Percentiles rank a stretch among this genome's conserved stretches.
Conservation (phyloP, 768 basidiomycete genomes). For the Tricholoma sp. region DNA sequence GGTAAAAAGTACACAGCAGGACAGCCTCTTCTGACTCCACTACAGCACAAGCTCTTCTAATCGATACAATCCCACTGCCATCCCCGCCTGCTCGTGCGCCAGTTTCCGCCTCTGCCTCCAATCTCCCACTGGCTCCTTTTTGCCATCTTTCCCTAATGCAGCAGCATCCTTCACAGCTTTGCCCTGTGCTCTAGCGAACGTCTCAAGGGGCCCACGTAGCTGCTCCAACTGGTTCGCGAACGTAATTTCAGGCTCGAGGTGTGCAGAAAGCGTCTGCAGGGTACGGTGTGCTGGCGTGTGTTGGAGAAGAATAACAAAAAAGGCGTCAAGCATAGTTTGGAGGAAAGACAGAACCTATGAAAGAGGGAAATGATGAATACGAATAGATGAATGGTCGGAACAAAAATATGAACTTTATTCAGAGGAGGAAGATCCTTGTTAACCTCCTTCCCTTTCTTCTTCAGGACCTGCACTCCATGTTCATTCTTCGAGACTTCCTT, state of each 20-base stretch:
- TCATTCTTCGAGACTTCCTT: slow-evolving; percentile 35
- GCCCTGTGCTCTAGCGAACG: slow-evolving; percentile 53
- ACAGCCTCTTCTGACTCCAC: background rate
- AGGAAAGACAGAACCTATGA: slow-evolving; percentile 53
- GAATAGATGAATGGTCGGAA: background rate
- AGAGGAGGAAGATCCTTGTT: slow-evolving; percentile 34
- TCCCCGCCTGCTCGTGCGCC: slow-evolving; percentile 45
- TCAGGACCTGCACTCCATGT: slow-evolving; percentile 34
- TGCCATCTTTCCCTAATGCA: slow-evolving; percentile 16
- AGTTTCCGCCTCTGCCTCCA: slow-evolving; percentile 51
- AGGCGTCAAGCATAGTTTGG: slow-evolving; percentile 66
- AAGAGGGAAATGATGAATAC: background rate
- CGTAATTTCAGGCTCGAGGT: slow-evolving; percentile 51
- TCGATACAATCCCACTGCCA: slow-evolving; percentile 62
- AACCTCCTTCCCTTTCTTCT: slow-evolving; percentile 18
- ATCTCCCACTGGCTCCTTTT: slow-evolving; percentile 30
- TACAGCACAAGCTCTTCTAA: slow-evolving; percentile 65
- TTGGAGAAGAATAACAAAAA: slow-evolving; percentile 63
- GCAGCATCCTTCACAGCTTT: slow-evolving; percentile 39
- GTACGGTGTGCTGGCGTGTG: slow-evolving; percentile 53
- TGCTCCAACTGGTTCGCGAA: slow-evolving; percentile 45
- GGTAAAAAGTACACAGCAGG: background rate
- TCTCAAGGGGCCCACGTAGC: slow-evolving; percentile 58
- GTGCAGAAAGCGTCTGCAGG: slow-evolving; percentile 43
- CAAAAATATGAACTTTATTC: slow-evolving; percentile 30